phyloP scores from a whole-genome alignment of 495 filamentous ascomycete genomes.

The Podospora pseudocomata region DNA sequence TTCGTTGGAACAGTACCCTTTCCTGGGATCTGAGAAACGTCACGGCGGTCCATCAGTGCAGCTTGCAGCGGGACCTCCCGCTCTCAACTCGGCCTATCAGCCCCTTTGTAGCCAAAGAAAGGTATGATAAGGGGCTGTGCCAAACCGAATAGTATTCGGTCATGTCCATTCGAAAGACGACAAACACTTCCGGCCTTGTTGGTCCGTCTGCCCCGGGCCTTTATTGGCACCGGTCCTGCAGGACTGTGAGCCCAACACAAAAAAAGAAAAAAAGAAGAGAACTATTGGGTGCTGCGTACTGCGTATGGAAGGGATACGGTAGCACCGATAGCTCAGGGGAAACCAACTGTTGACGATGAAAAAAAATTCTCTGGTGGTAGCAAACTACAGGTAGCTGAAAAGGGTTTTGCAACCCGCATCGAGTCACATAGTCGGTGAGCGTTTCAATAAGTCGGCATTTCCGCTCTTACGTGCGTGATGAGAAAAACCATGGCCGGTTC shows the following conservation, averaged over 20 bases:
- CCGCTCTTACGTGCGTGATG: background rate
- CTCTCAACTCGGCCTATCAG: conserved; percentile 6
- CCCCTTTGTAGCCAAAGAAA: background rate
- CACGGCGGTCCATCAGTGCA: background rate
- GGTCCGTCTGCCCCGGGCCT: conserved; percentile 16
- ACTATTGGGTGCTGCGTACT: background rate
- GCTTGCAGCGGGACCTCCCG: conserved; percentile 18
- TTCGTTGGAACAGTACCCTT: background rate
- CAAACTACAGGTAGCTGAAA: conserved; percentile 3
- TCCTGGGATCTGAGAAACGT: background rate
- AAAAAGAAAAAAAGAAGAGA: background rate
- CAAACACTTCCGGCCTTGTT: conserved; percentile 11
- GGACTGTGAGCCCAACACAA: background rate
- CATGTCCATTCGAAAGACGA: background rate
- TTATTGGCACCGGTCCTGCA: background rate
- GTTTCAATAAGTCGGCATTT: background rate
- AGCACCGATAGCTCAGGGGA: background rate
- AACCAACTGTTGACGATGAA: background rate
- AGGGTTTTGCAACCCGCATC: conserved; percentile 5
- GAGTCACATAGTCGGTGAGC: conserved; percentile 20
- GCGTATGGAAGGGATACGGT: background rate
- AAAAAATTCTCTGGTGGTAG: background rate
- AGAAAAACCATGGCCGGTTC: conserved; percentile 5
- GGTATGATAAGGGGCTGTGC: background rate
- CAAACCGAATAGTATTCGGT: background rate